Evolutionary conservation across 768 basidiomycete species (phyloP).

Genomic region (Harrya chromipes): DNA sequence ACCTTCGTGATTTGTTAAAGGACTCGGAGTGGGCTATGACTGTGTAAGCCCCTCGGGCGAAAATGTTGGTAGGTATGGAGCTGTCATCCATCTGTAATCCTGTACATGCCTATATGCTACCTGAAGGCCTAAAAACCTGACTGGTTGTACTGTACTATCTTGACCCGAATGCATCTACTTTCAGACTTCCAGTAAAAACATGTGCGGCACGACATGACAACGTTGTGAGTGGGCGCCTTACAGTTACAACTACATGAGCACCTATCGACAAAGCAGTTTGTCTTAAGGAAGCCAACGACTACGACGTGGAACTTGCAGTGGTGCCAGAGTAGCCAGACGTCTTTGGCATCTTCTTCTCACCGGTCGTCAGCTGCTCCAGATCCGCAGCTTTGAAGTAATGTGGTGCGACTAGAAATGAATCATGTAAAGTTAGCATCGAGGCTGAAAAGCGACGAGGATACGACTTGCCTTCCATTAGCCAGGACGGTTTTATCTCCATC

Average conservation of each 20-base stretch:
- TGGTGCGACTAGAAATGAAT: conserved; percentile 67
- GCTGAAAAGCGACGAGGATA: background rate
- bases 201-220: background rate
- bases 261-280: background rate
- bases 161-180: background rate
- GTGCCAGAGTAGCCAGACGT: conserved; percentile 39
- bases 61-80: background rate
- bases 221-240: background rate
- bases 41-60: conserved; percentile 11
- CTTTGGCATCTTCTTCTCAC: conserved; percentile 95
- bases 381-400: conserved; percentile 93
- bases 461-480: conserved; percentile 83
- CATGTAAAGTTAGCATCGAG: conserved; percentile 2
- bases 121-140: background rate
- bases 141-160: background rate
- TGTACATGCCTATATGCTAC: conserved; percentile 7
- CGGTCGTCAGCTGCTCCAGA: conserved; percentile 71
- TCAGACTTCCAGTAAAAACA: background rate
- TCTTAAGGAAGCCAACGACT: background rate
- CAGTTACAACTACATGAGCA: background rate
- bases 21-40: conserved; percentile 51
- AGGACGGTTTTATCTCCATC: conserved; percentile 97
- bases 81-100: background rate
- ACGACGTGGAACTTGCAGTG: conserved; percentile 9
- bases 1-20: conserved; percentile 54